Conservation (phyloP, 208 protist genomes). For the Acanthamoeba royreba region DNA sequence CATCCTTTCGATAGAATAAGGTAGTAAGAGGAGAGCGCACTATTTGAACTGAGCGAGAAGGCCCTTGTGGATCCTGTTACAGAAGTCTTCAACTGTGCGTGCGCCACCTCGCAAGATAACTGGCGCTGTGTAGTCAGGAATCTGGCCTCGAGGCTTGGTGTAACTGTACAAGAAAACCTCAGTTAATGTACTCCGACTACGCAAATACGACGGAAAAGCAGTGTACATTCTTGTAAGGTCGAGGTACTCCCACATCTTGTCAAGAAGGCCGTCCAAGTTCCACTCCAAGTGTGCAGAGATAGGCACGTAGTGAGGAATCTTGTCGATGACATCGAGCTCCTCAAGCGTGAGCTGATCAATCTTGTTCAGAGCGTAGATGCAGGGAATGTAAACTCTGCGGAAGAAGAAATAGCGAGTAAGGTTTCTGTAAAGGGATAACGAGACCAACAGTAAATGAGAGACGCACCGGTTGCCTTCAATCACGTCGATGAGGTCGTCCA, state of each 20-base stretch:
- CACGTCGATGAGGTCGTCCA: slow-evolving; percentile 97
- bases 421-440: neutral
- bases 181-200: neutral
- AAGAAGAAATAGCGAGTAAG: slow-evolving; percentile 47
- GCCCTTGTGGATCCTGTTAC: slow-evolving; percentile 95
- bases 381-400: slow-evolving; percentile 93
- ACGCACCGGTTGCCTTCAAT: slow-evolving; percentile 91
- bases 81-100: slow-evolving; percentile 94
- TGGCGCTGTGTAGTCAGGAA: slow-evolving; percentile 96
- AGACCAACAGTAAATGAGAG: neutral
- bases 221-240: slow-evolving; percentile 93
- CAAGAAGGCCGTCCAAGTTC: slow-evolving; percentile 97
- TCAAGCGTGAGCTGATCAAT: slow-evolving; percentile 98
- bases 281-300: slow-evolving; percentile 95
- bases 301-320: slow-evolving; percentile 94
- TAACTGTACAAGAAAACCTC: slow-evolving; percentile 70
- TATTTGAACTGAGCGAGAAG: slow-evolving; percentile 97
- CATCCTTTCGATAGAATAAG: neutral
- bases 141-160: slow-evolving; percentile 96
- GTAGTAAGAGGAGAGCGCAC: slow-evolving; percentile 56
- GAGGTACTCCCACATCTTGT: slow-evolving; percentile 98
- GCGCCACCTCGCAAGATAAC: slow-evolving; percentile 91
- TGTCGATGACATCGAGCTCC: slow-evolving; percentile 91
- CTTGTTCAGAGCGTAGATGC: slow-evolving; percentile 98
- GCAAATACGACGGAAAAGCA: neutral